Percentiles rank a stretch among this genome's conserved stretches.
phyloP scores from a whole-genome alignment of 2,329 filamentous ascomycete species.

The Zymoseptoria crescenta region DNA sequence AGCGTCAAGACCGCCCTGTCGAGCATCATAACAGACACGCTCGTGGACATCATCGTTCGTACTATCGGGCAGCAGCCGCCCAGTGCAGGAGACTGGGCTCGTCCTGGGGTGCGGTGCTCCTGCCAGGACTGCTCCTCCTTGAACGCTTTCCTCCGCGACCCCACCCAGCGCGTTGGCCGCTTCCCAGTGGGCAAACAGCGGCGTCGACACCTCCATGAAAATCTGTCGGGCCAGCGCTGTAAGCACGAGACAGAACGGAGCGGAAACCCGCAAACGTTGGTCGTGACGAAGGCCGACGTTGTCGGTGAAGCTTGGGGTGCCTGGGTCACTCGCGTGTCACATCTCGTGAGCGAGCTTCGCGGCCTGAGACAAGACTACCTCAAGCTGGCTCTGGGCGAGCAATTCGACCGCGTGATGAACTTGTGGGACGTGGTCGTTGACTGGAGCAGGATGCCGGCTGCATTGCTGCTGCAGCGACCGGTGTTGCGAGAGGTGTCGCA shows the following conservation, averaged over 20 bases:
- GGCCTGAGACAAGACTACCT: not conserved
- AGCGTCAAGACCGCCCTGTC: too few species aligned
- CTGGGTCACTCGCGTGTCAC: not conserved
- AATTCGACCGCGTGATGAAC: not conserved
- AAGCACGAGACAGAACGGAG: not conserved
- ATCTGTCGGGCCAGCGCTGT: conserved; percentile 1
- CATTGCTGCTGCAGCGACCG: not conserved
- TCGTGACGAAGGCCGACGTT: not conserved
- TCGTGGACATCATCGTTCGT: too few species aligned
- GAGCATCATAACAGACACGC: too few species aligned
- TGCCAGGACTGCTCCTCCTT: too few species aligned
- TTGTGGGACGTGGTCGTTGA: not conserved
- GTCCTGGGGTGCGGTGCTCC: too few species aligned
- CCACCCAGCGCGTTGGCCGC: too few species aligned
- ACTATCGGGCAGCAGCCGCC: too few species aligned
- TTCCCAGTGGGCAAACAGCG: not conserved
- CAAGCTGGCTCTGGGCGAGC: not conserved
- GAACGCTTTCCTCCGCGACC: too few species aligned
- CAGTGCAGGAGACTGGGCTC: too few species aligned
- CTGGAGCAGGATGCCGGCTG: not conserved
- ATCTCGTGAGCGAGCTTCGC: not conserved
- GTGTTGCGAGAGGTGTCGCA: not conserved
- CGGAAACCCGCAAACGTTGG: not conserved
- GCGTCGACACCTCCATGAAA: not conserved
- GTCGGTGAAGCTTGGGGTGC: not conserved